Conservation (phyloP, 1,284 basidiomycete species). For the Puccinia hordei region DNA sequence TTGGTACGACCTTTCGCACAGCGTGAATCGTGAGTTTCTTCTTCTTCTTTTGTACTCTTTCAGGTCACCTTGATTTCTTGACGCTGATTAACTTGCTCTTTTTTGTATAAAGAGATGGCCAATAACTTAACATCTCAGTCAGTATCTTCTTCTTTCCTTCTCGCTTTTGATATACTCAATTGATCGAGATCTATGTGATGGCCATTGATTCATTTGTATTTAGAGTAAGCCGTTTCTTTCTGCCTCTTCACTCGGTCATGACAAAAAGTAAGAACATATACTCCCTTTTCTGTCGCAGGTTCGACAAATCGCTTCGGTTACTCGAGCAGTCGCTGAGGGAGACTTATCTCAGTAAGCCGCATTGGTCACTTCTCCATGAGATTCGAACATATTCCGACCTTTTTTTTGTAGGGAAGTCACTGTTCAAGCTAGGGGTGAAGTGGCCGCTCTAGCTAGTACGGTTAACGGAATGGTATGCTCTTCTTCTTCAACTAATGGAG, state of each 20-base stretch:
- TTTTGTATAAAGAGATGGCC: slow-evolving; percentile 39
- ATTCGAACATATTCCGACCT: background rate
- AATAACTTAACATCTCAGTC: slow-evolving; percentile 50
- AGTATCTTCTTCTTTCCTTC: background rate
- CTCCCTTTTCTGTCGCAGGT: slow-evolving; percentile 18
- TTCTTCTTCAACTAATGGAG: no score
- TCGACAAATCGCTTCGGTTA: slow-evolving; percentile 49
- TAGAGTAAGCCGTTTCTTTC: background rate
- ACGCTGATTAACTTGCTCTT: no score
- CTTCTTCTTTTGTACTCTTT: no score
- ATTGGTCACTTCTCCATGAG: background rate
- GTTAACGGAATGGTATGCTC: slow-evolving; percentile 44
- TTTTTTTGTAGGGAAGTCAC: slow-evolving; percentile 33
- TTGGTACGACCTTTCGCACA: slow-evolving; percentile 50
- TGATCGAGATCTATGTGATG: background rate
- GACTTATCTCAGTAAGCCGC: slow-evolving; percentile 96
- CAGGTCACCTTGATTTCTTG: no score
- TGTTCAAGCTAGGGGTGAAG: slow-evolving; percentile 48
- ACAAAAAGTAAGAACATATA: no score
- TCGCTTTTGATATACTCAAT: background rate
- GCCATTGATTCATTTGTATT: background rate
- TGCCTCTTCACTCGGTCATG: no score
- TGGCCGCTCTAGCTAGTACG: slow-evolving; percentile 44
- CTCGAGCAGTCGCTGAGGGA: slow-evolving; percentile 78
- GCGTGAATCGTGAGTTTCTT: slow-evolving; percentile 49